Evolutionary conservation across 176 grass and related monocot species (phyloP).

Genomic region (Typha latifolia): DNA sequence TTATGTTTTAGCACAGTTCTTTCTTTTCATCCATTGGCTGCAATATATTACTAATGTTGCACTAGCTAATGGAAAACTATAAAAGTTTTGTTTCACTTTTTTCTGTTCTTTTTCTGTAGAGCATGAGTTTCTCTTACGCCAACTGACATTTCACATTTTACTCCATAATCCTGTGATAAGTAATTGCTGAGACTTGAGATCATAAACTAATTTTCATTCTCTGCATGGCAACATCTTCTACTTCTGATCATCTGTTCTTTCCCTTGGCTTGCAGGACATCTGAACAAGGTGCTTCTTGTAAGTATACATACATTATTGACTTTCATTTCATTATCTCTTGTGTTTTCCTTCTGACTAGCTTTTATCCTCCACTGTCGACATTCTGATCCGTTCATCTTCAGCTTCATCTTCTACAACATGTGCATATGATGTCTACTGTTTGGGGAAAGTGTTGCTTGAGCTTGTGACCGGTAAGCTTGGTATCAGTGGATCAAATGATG

Average conservation of each 20-base stretch:
- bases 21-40: too few species aligned
- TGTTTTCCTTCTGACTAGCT: background rate
- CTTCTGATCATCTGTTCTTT: constrained; percentile 9
- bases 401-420: constrained; percentile 53
- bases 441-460: constrained; percentile 91
- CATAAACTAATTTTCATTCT: background rate
- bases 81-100: too few species aligned
- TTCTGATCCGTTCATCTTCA: constrained; percentile 8
- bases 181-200: background rate
- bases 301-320: background rate
- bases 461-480: constrained; percentile 78
- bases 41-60: too few species aligned
- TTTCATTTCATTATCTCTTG: background rate
- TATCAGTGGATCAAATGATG: constrained; percentile 55
- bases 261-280: constrained; percentile 35
- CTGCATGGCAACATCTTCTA: background rate
- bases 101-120: too few species aligned
- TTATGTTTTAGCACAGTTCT: too few species aligned
- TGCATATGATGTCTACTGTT: constrained; percentile 77
- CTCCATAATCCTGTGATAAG: background rate
- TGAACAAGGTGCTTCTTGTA: constrained; percentile 76
- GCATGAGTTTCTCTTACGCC: too few species aligned
- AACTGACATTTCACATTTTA: too few species aligned
- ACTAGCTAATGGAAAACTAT: too few species aligned
- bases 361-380: background rate